Percentiles rank a stretch among this genome's conserved stretches.
These are phyloP conservation scores for Barbatosphaeria neglecta DNA, from an alignment of 495 filamentous ascomycete species.

Conservation along the genomic window DNA sequence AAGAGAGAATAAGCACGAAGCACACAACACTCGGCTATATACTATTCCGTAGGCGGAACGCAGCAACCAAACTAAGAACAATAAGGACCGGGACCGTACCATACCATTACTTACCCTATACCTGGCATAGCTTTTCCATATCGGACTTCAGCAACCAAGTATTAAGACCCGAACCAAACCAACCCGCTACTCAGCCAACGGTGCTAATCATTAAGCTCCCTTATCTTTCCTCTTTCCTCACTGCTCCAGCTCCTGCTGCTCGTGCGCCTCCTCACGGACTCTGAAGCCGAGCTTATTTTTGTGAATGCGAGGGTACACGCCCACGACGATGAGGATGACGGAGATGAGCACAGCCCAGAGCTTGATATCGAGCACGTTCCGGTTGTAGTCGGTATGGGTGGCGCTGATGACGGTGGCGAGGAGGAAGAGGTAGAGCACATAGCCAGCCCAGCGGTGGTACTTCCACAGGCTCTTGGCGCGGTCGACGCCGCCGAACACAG, in stretches of 20 bases:
- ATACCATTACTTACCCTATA: background rate
- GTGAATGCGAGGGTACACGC: slow-evolving; percentile 67
- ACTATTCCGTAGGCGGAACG: too few species aligned
- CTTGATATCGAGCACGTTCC: slow-evolving; percentile 50
- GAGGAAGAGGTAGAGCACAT: slow-evolving; percentile 56
- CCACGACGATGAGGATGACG: slow-evolving; percentile 48
- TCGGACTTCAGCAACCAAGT: background rate
- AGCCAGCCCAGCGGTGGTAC: slow-evolving; percentile 75
- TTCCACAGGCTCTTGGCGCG: slow-evolving; percentile 78
- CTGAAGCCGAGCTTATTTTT: slow-evolving; percentile 65
- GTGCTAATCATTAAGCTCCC: background rate
- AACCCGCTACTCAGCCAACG: background rate
- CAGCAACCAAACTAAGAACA: too few species aligned
- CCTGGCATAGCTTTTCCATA: background rate
- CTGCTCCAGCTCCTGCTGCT: too few species aligned
- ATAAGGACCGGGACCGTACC: too few species aligned
- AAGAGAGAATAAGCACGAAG: too few species aligned
- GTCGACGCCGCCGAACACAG: slow-evolving; percentile 62
- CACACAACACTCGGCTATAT: too few species aligned
- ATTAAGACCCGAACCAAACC: background rate
- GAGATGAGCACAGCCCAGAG: slow-evolving; percentile 59
- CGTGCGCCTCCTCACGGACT: slow-evolving; percentile 1
- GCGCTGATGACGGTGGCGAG: slow-evolving; percentile 66
- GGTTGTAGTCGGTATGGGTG: slow-evolving; percentile 59
- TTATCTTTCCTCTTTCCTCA: background rate